phyloP scores from a whole-genome alignment of 352 stramenopile species.

The Globisporangium paddicum region DNA sequence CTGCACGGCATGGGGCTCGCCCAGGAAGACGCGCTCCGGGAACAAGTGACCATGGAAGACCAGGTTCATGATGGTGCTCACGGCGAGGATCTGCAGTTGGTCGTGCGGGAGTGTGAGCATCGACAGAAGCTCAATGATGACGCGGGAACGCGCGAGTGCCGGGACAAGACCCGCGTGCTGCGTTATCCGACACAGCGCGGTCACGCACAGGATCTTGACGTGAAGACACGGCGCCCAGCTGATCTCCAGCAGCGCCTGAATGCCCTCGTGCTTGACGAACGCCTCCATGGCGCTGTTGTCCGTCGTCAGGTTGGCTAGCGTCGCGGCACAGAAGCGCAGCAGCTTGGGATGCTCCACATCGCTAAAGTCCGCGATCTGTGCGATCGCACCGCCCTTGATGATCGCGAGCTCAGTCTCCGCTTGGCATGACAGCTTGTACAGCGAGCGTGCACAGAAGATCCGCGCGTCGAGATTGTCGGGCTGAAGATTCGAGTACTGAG shows the following conservation, averaged over 20 bases:
- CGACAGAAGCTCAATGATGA: conserved; percentile 61
- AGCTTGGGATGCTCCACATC: conserved; percentile 56
- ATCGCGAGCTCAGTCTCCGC: conserved; percentile 45
- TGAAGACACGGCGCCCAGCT: conserved; percentile 60
- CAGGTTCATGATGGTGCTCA: conserved; percentile 72
- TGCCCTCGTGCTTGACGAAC: conserved; percentile 49
- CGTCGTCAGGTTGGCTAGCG: conserved; percentile 59
- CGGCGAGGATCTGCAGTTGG: conserved; percentile 49
- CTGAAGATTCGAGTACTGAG: background rate
- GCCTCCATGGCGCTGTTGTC: conserved; percentile 30
- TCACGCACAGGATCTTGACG: conserved; percentile 66
- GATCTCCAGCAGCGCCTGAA: conserved; percentile 60
- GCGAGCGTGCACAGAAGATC: conserved; percentile 59
- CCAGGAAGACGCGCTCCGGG: conserved; percentile 68
- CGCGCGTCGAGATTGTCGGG: conserved; percentile 49
- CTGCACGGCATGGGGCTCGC: conserved; percentile 61
- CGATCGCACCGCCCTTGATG: conserved; percentile 55
- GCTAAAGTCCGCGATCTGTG: conserved; percentile 65
- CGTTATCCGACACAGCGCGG: conserved; percentile 58
- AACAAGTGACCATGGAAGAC: conserved; percentile 58
- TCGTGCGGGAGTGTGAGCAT: conserved; percentile 58
- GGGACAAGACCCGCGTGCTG: conserved; percentile 27
- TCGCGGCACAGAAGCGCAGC: conserved; percentile 55
- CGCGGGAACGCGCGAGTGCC: conserved; percentile 28
- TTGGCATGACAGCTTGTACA: conserved; percentile 81